Evolutionary conservation across 192 early-diverging fungal species (phyloP), one percentile per base, ranked within the genome.

Genomic region (Coemansia sp.): DNA sequence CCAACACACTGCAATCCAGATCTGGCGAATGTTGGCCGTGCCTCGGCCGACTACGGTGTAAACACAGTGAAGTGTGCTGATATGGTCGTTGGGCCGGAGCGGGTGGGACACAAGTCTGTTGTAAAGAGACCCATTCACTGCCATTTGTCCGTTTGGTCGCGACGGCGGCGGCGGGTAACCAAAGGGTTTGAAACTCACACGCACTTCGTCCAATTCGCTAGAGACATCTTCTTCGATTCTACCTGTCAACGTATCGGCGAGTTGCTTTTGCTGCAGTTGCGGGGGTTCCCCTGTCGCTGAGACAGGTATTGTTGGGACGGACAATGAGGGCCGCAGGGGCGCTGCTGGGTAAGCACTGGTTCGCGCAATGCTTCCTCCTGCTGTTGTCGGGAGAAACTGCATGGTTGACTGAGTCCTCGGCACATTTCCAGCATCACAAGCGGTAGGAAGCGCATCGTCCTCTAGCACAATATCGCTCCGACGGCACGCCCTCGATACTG

Each of bases 1-100:
- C 74, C 71, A 84, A 51, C 77, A 84, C 5, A 77, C 78, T 5
- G 68, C 78, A 2, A 79, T n/a, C 82, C 82, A 79, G 10, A 29
- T 31, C 54, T 24, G 27, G 43, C 41, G 59, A 51, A 3, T 22
- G 9, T 51, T 51, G 49, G 20, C n/a, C 2, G 10, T 18, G 20
- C 10, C 8, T 49, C 40, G 20, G n/a, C 40, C 15, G 5, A 76
- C 33, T 11, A 72, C 66, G 27, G 49, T 52, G 73, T 83, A 83
- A 3, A 78, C 64, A 59, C 80, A 83, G 65, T 83, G 80, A 29
- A 83, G 70, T 9, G 80, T 82, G 46, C 40, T 47, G 1, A 70
- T 49, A 3, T 59, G 36, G 80, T 83, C 80, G 51, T 31, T 49
- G 47, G 67, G 29, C 11, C 73, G 76, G 57, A 83, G 63, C 38